These are phyloP conservation scores for Hanseniaspora taiwanica DNA, from an alignment of 805 yeast species.

Conservation along the genomic window DNA sequence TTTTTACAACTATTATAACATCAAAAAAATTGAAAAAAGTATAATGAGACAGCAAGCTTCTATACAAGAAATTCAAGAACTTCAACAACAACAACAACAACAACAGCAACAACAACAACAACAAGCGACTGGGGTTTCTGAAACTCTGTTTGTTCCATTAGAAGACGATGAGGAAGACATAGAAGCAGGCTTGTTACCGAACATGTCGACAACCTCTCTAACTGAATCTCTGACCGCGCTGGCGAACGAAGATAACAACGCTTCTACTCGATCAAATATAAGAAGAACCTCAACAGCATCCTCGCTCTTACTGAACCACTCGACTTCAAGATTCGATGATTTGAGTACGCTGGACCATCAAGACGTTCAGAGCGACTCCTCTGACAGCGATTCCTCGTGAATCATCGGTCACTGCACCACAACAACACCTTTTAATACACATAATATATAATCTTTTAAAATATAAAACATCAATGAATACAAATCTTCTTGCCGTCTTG, in stretches of 20 bases:
- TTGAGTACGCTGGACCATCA: not conserved
- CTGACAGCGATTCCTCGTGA: not conserved
- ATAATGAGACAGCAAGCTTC: conserved; percentile 4
- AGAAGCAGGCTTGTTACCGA: too few relatives aligned
- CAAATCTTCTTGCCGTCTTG: too few relatives aligned
- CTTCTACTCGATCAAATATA: not conserved
- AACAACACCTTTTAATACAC: not conserved
- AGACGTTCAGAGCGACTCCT: not conserved
- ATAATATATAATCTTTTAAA: too few relatives aligned
- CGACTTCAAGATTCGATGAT: not conserved
- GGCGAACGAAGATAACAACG: too few relatives aligned
- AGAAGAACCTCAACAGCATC: not conserved
- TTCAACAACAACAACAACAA: not conserved
- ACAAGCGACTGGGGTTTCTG: not conserved
- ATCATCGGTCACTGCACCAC: not conserved
- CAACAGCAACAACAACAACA: not conserved
- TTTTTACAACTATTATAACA: conserved; percentile 55
- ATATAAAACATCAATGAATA: too few relatives aligned
- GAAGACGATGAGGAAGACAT: not conserved
- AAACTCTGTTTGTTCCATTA: not conserved
- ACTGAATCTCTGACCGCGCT: too few relatives aligned
- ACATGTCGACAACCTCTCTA: too few relatives aligned
- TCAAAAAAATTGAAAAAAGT: conserved; percentile 59
- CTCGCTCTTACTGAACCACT: not conserved
- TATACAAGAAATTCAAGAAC: conserved; percentile 2